Evolutionary conservation across 371 early-diverging fungal species (phyloP).

Genomic region (Apophysomyces variabilis): DNA sequence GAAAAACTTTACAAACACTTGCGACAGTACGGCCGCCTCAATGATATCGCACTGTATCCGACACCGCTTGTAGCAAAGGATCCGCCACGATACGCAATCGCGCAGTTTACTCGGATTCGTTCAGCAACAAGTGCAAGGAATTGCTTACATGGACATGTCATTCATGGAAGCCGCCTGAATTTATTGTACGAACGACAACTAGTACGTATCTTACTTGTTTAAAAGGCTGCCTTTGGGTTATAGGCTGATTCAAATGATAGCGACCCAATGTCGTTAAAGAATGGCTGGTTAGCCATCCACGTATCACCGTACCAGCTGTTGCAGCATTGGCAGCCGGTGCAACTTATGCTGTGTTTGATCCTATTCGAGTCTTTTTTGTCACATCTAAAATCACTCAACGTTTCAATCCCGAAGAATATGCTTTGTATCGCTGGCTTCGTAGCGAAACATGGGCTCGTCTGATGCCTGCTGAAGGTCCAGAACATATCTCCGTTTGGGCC

Average conservation of each 20-base stretch:
- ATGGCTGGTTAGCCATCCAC: conserved; percentile 75
- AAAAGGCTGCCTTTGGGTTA: neutral
- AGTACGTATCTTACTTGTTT: conserved; percentile 22
- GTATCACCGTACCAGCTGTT: conserved; percentile 72
- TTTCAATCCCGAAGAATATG: conserved; percentile 72
- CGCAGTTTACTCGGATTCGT: conserved; percentile 76
- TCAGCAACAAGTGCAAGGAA: conserved; percentile 89
- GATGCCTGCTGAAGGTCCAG: conserved; percentile 12
- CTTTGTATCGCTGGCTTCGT: conserved; percentile 66
- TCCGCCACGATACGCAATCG: conserved; percentile 75
- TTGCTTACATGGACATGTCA: conserved; percentile 79
- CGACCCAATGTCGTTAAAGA: conserved; percentile 66
- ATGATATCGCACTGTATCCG: conserved; percentile 71
- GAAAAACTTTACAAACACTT: conserved; percentile 79
- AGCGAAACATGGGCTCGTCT: conserved; percentile 64
- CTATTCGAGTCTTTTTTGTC: conserved; percentile 86
- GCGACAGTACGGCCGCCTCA: conserved; percentile 82
- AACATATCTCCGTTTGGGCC: conserved; percentile 51
- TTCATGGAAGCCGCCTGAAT: conserved; percentile 71
- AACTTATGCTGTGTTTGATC: conserved; percentile 90
- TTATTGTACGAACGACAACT: conserved; percentile 74
- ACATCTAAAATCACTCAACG: conserved; percentile 80
- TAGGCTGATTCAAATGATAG: conserved; percentile 16
- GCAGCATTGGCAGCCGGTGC: conserved; percentile 79
- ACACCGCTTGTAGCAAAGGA: conserved; percentile 66